Evolutionary conservation across 148 eudicot genomes (phyloP), one percentile per base, ranked within the genome.

Genomic region (Silene conica): DNA sequence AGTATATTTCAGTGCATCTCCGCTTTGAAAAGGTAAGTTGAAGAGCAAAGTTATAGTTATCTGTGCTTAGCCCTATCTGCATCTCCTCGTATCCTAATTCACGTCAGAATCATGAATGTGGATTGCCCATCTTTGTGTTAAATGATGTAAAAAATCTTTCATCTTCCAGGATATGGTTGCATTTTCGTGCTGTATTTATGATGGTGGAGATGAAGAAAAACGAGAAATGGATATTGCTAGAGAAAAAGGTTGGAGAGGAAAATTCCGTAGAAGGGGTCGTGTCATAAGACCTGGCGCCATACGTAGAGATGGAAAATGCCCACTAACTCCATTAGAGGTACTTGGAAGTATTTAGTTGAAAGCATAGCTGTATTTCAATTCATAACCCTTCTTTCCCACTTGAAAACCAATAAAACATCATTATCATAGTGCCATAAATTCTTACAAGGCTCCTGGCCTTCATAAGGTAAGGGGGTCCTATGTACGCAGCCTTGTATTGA

Each of bases 211-310:
- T 45, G 93, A 90, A 79, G 98, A 95, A 77, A 89, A 92, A 77
- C 82, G 10, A 62, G 98, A 95, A 80, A 95, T 95, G 98, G 98
- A 95, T 79, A 76, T 84, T 83, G 97, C 97, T 72, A 88, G 98
- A 72, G 98, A 95, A 84, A 87, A 93, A 82, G 90, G 97, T 78
- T 95, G 98, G 98, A 88, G 93, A 86, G 98, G 98, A 71, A 95
- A 95, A 71, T 95, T 95, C 63, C 89, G 86, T 54, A 87, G 82
- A 75, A 88, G 89, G 78, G 97, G 97, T 46, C 90, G 98, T 71
- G 77, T 92, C 61, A 95, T 95, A 77, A 84, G 82, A 78, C 98
- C 98, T 34, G 98, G 97, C 67, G 96, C 92, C 71, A 88, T 87
- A 77, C 80, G 98, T 56, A 82, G 89, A 78, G 92, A 95, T 82